Evolutionary conservation across 106 monocot species (phyloP), one percentile per base, ranked within the genome.

Genomic region (Xerophyta viscosa): DNA sequence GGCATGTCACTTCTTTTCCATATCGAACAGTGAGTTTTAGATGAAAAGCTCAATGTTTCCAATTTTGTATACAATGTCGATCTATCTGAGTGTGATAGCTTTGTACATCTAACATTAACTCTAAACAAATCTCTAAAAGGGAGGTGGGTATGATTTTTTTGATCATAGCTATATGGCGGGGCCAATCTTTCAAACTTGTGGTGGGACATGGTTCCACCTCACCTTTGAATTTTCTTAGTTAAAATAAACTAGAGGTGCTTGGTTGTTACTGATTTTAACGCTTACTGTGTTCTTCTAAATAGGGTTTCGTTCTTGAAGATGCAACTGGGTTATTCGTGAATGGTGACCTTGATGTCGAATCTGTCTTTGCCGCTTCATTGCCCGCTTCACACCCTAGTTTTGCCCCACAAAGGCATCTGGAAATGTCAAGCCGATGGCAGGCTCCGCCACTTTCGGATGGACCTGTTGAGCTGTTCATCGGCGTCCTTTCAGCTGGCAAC

Each of bases 281-380:
- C 30, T 11, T 6, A 8, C 8, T 59, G 0, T 62, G 46, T 42
- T 58, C 46, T 30, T 49, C 6, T 49, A 43, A 53, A 7, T 20
- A 98, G 96, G 89, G 89, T 20, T 98, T 89, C 79, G 81, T 89
- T 50, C 82, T 98, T 31, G 96, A 98, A 45, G 96, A 98, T 79
- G 89, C 96, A 23, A 98, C 96, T 51, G 96, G 96, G 19, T 50
- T 98, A 20, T 82, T 76, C 31, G 31, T 89, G 55, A 89, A 76
- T 66, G 96, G 96, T 9, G 89, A 98, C 41, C 27, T 98, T 46
- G 86, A 98, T 14, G 68, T 98, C 12, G 61, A 82, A 3, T 86
- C 89, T 14, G 66, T 89, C 41, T 71, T 82, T 79, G 85, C 89
- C 26, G 89, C 65, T 54, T 76, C 96, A 18, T 59, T 98, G 50